Evolutionary conservation across 2,329 filamentous ascomycete genomes (phyloP), one percentile per base, ranked within the genome.

Genomic region (Paecilomyces formosus): DNA sequence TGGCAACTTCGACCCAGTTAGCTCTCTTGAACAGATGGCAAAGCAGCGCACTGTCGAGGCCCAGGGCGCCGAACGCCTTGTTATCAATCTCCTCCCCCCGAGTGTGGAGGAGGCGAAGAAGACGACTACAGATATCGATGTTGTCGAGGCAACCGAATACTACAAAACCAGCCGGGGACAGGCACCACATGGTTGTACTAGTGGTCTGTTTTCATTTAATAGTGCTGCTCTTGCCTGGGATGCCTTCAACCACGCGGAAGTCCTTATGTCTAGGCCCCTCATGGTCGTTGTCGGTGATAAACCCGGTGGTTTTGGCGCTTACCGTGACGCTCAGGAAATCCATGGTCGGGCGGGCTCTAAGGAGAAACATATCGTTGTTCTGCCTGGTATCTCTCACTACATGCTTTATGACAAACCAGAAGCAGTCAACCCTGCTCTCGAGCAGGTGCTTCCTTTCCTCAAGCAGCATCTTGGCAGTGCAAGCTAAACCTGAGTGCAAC

Each of bases 301-400:
- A 3, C 53, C 56, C 21, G 62, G 63, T 7, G 57, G 54, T 22
- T 65, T 65, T 24, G 63, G 63, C 35, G 62, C 63, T 18, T 65
- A 62, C 57, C 62, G 63, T 51, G 63, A 65, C 56, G 63, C 61
- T 21, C 24, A 58, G 3, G 62, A 65, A 35, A 65, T 65, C 21
- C 53, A 65, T 53, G 57, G 55, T 4, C 60, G 63, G 3, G 62
- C 63, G 13, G 63, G 49, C 9, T 64, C 63, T 13, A 57, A 58
- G 57, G 62, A 65, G 35, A 65, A 65, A 55, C 54, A 35, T 2
- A 24, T 39, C 3, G 35, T 39, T 6, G 35, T 39, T 3, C 35
- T 39, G 2, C 35, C 35, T 15, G 35, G 35, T 3, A 13, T 39
- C 1, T n/a, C 35, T 6, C 35, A 39, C 35, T 39, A 39, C 12